These are phyloP conservation scores for Plasmodium malariae DNA, from an alignment of 169 alveolate species.

Conservation along the genomic window DNA sequence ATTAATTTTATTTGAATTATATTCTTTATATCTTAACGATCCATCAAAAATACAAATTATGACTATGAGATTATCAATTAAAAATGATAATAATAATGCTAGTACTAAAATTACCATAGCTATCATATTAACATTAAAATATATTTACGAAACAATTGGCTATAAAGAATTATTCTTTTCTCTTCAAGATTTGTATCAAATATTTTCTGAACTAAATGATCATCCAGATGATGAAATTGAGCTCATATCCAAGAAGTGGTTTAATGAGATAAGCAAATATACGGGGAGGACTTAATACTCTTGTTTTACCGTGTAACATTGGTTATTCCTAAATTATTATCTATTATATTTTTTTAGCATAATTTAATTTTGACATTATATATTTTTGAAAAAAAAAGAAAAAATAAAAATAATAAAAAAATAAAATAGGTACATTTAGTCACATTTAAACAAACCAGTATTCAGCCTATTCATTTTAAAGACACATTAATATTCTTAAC, in stretches of 20 bases:
- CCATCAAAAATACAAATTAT: conserved; percentile 65
- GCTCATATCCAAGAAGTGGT: conserved; percentile 49
- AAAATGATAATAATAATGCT: conserved; percentile 46
- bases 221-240: conserved; percentile 77
- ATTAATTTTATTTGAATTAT: conserved; percentile 36
- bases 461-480: too few species aligned
- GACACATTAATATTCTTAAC: too few species aligned
- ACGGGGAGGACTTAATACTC: too few species aligned
- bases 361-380: too few species aligned
- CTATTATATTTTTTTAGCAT: too few species aligned
- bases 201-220: conserved; percentile 58
- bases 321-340: too few species aligned
- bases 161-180: conserved; percentile 45
- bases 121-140: conserved; percentile 48
- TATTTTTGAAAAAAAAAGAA: too few species aligned
- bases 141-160: conserved; percentile 67
- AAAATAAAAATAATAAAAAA: too few species aligned
- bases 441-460: too few species aligned
- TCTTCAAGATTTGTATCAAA: conserved; percentile 55
- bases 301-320: too few species aligned
- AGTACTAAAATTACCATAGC: conserved; percentile 37
- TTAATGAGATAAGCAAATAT: conserved; percentile 28
- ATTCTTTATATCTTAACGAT: conserved; percentile 50
- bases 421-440: too few species aligned
- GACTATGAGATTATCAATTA: conserved; percentile 74